Conservation (phyloP, 2,329 filamentous ascomycete species). For the Trichoderma breve region DNA sequence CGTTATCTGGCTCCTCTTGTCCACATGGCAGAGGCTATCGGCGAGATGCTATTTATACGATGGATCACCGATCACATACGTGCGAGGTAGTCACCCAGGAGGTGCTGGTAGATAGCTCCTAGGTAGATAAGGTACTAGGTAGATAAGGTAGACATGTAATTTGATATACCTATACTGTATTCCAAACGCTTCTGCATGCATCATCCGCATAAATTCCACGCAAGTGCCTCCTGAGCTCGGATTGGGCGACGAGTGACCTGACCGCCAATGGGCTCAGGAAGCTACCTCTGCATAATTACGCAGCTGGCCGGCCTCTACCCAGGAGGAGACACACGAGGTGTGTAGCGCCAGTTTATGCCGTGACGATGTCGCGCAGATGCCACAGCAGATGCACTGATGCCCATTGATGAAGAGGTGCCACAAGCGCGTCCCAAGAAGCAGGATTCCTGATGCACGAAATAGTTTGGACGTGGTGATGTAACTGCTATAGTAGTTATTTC, state of each 20-base stretch:
- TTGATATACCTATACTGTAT: neutral
- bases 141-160: slow-evolving; percentile 5
- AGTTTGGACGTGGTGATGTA: neutral
- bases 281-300: neutral
- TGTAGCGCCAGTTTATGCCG: neutral
- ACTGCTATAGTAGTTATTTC: neutral
- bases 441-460: neutral
- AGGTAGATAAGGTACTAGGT: neutral
- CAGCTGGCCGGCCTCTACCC: neutral
- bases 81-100: neutral
- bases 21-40: neutral
- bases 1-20: neutral
- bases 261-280: neutral
- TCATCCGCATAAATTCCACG: neutral
- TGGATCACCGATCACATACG: neutral
- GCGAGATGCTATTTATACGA: neutral
- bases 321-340: neutral
- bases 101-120: neutral
- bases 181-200: neutral
- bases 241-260: neutral
- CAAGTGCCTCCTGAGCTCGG: neutral
- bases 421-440: neutral
- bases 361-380: slow-evolving; percentile 7
- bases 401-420: slow-evolving; percentile 6
- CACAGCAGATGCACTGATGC: slow-evolving; percentile 13